Conservation (phyloP, 768 basidiomycete genomes). For the Trametes meyenii region DNA sequence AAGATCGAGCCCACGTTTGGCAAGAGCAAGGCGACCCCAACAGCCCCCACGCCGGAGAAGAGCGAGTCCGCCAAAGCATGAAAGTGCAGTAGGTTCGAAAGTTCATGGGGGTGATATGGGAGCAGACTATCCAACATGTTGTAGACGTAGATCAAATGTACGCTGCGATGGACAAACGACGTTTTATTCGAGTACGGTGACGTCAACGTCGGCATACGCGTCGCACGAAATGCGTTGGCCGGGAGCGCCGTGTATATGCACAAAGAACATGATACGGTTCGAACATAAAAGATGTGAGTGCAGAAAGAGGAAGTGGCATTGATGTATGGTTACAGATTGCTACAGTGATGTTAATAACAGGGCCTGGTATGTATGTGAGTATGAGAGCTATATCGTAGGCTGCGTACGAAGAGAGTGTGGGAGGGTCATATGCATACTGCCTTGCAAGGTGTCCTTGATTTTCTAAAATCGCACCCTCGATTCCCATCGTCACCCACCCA, state of each 20-base stretch:
- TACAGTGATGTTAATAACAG: conserved; percentile 20
- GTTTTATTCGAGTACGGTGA: too few species aligned
- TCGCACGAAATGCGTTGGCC: too few species aligned
- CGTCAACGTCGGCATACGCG: too few species aligned
- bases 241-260: background rate
- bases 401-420: conserved; percentile 15
- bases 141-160: conserved; percentile 15
- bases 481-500: conserved; percentile 18
- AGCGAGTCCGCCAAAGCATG: background rate
- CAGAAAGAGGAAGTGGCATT: conserved; percentile 16
- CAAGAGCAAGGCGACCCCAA: conserved; percentile 33
- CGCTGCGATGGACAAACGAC: background rate
- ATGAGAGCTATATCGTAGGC: conserved; percentile 16
- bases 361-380: conserved; percentile 21
- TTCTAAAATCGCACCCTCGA: conserved; percentile 12
- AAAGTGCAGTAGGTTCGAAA: background rate
- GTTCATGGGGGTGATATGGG: background rate
- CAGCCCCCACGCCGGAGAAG: background rate
- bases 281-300: background rate
- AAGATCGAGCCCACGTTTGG: conserved; percentile 66
- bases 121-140: conserved; percentile 19
- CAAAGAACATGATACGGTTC: background rate
- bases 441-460: conserved; percentile 35
- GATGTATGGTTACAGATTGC: conserved; percentile 25
- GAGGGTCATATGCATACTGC: conserved; percentile 23